phyloP scores from a whole-genome alignment of 1,284 basidiomycete genomes.

The Ceratobasidium sp. region DNA sequence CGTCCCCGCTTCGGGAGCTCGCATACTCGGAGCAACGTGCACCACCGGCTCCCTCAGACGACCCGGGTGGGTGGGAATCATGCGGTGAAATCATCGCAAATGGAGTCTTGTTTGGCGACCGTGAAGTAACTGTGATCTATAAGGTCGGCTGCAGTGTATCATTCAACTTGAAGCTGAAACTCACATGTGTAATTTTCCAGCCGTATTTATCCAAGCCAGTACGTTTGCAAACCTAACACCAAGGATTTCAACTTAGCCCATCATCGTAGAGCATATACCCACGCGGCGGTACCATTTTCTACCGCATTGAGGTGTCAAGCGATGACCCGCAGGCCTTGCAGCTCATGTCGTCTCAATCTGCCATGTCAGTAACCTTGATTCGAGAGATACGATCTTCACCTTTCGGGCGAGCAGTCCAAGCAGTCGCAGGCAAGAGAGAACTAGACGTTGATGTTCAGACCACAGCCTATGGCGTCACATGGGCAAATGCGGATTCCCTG shows the following conservation, averaged over 20 bases:
- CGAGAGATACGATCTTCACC: constrained; percentile 4
- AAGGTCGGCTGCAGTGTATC: neutral
- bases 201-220: constrained; percentile 35
- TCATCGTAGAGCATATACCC: neutral
- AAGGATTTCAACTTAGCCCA: neutral
- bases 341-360: constrained; percentile 11
- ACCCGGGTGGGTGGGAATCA: constrained; percentile 13
- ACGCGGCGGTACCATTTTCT: constrained; percentile 34
- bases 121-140: constrained; percentile 13
- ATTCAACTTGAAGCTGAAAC: neutral
- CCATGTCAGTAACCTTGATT: neutral
- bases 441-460: neutral
- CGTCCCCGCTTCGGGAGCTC: constrained; percentile 22
- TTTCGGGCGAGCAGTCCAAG: neutral
- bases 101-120: constrained; percentile 24
- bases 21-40: constrained; percentile 11
- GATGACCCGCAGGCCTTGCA: constrained; percentile 12
- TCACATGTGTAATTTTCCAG: neutral
- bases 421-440: neutral
- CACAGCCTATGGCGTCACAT: constrained; percentile 5
- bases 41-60: constrained; percentile 7
- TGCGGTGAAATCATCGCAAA: constrained; percentile 11
- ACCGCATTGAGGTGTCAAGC: constrained; percentile 19
- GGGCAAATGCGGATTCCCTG: neutral
- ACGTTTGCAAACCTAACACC: neutral